Conservation (phyloP, 768 basidiomycete species). For the Amanita phalloides region DNA sequence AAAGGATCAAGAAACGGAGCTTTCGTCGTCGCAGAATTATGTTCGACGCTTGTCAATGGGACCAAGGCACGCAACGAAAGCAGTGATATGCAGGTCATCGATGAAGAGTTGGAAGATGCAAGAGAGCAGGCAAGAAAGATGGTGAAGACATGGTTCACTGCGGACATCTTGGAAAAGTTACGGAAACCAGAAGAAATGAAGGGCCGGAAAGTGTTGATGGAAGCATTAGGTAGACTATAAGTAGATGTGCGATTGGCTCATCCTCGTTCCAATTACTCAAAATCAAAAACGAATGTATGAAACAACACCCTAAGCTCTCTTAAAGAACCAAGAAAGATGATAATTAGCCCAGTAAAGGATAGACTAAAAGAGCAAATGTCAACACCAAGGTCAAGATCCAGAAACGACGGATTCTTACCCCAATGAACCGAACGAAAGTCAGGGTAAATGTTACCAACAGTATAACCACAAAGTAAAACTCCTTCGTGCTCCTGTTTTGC, state of each 20-base stretch:
- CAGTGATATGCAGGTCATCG: not conserved
- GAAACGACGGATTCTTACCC: slow-evolving; percentile 34
- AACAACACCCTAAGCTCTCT: not conserved
- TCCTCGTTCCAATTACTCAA: not conserved
- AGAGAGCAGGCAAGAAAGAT: slow-evolving; percentile 24
- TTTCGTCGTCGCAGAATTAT: slow-evolving; percentile 68
- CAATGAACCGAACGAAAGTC: slow-evolving; percentile 60
- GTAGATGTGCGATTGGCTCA: too few species aligned
- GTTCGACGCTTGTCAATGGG: slow-evolving; percentile 38
- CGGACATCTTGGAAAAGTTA: slow-evolving; percentile 34
- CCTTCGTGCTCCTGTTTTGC: slow-evolving; percentile 26
- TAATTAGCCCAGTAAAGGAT: not conserved
- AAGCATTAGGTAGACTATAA: slow-evolving; percentile 27
- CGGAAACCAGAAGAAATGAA: slow-evolving; percentile 43
- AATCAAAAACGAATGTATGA: not conserved
- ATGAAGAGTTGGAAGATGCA: slow-evolving; percentile 19
- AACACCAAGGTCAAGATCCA: not conserved
- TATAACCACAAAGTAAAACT: slow-evolving; percentile 68
- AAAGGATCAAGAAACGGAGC: slow-evolving; percentile 49
- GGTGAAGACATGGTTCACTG: slow-evolving; percentile 50
- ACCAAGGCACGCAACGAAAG: slow-evolving; percentile 4
- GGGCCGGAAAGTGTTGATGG: slow-evolving; percentile 62
- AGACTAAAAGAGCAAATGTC: not conserved
- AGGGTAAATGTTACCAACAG: slow-evolving; percentile 72
- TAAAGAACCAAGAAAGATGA: not conserved